phyloP scores from a whole-genome alignment of 352 stramenopile genomes.

The Globisporangium viniferum region DNA sequence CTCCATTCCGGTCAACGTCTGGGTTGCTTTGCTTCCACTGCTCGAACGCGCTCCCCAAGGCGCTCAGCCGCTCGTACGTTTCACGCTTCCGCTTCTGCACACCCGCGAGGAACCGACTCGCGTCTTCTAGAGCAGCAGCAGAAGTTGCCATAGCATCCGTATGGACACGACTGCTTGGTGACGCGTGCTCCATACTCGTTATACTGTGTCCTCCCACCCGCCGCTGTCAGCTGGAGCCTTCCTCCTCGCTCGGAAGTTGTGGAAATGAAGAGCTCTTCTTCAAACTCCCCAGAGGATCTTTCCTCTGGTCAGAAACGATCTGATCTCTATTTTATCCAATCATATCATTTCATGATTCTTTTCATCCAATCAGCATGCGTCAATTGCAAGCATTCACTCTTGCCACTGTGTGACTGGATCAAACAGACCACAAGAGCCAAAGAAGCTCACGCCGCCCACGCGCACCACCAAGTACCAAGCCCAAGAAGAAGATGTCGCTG shows the following conservation, averaged over 20 bases:
- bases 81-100: not conserved
- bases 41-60: not conserved
- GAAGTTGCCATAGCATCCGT: no score
- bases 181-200: not conserved
- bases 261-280: not conserved
- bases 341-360: not conserved
- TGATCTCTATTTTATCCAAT: not conserved
- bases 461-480: not conserved
- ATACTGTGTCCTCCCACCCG: no score
- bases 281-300: not conserved
- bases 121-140: not conserved
- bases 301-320: not conserved
- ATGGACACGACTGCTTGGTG: no score
- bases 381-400: not conserved
- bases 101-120: not conserved
- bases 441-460: not conserved
- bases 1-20: not conserved
- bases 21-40: not conserved
- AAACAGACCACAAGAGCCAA: not conserved
- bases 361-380: not conserved
- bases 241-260: not conserved
- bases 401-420: not conserved
- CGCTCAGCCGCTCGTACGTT: not conserved
- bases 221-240: not conserved
- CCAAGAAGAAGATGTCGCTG: constrained; percentile 54